Conservation (phyloP, 768 basidiomycete species). For the Tricholoma furcatifolium region DNA sequence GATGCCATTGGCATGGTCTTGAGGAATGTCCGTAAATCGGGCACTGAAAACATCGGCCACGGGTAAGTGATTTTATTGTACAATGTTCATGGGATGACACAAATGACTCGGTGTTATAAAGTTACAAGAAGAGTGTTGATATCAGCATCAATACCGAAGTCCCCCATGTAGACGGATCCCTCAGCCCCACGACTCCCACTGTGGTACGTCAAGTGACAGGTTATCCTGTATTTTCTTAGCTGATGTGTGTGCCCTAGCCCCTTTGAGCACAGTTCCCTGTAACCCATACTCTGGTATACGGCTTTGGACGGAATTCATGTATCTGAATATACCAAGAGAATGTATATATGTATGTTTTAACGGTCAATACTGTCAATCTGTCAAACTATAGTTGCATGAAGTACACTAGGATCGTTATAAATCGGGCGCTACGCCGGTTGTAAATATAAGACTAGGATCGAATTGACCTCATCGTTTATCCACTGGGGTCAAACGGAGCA, state of each 20-base stretch:
- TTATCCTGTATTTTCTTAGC: background rate
- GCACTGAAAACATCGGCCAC: slow-evolving; percentile 64
- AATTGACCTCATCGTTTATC: background rate
- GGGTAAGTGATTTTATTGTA: slow-evolving; percentile 35
- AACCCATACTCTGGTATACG: too few relatives aligned
- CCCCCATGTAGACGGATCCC: slow-evolving; percentile 16
- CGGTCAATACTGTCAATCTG: too few relatives aligned
- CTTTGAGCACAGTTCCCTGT: background rate
- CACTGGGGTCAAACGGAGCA: slow-evolving; percentile 62
- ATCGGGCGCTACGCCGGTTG: too few relatives aligned
- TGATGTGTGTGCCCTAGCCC: background rate
- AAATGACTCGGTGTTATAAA: slow-evolving; percentile 5
- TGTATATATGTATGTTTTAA: too few relatives aligned
- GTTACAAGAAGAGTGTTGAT: slow-evolving; percentile 31
- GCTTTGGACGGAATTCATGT: too few relatives aligned
- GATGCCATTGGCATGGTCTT: slow-evolving; percentile 85
- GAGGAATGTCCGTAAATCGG: slow-evolving; percentile 62
- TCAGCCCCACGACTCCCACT: slow-evolving; percentile 10
- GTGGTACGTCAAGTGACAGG: slow-evolving; percentile 6
- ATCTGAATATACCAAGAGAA: too few relatives aligned
- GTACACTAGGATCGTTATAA: too few relatives aligned
- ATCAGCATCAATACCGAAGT: slow-evolving; percentile 14
- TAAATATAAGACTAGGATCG: too few relatives aligned
- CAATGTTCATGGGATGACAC: background rate
- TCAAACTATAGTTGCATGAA: too few relatives aligned